These are phyloP conservation scores for Spongiforma sp. DNA, from an alignment of 1,284 basidiomycete species.

Conservation along the genomic window DNA sequence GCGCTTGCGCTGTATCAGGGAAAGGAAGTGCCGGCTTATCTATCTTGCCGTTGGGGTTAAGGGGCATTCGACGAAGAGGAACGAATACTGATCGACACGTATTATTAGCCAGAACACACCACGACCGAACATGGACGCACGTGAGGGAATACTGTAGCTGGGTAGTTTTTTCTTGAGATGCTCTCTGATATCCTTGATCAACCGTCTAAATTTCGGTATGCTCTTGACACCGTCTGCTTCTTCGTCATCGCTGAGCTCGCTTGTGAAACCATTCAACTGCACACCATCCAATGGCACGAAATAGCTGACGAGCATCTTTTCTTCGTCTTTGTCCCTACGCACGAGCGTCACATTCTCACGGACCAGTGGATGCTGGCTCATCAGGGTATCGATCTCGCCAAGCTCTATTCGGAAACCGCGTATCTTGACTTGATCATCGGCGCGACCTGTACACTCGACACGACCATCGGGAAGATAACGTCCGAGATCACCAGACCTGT, in stretches of 20 bases:
- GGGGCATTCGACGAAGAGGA: constrained; percentile 93
- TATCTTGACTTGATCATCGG: constrained; percentile 99
- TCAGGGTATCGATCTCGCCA: constrained; percentile 97
- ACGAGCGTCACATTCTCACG: constrained; percentile 98
- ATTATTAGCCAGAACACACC: constrained; percentile 12
- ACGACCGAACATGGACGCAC: constrained; percentile 56
- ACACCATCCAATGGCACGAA: constrained; percentile 91
- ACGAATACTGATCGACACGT: constrained; percentile 76
- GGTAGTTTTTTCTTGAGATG: constrained; percentile 98
- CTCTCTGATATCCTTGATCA: constrained; percentile 95
- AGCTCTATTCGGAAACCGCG: constrained; percentile 99
- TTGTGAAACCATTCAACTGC: constrained; percentile 75
- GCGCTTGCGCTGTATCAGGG: constrained; percentile 92
- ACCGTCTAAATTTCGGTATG: constrained; percentile 80
- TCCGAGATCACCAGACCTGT: constrained; percentile 96
- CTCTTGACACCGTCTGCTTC: constrained; percentile 69
- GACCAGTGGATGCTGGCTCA: constrained; percentile 92
- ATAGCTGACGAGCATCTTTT: constrained; percentile 98
- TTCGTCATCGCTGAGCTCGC: constrained; percentile 69
- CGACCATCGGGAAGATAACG: constrained; percentile 93
- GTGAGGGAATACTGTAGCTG: constrained; percentile 88
- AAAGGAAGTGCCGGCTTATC: constrained; percentile 99
- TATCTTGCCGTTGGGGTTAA: constrained; percentile 99
- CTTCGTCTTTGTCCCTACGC: constrained; percentile 98
- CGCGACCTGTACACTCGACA: constrained; percentile 97